Evolutionary conservation across 257 asterid genomes (phyloP).

Genomic region (Solanum gandarillasii): DNA sequence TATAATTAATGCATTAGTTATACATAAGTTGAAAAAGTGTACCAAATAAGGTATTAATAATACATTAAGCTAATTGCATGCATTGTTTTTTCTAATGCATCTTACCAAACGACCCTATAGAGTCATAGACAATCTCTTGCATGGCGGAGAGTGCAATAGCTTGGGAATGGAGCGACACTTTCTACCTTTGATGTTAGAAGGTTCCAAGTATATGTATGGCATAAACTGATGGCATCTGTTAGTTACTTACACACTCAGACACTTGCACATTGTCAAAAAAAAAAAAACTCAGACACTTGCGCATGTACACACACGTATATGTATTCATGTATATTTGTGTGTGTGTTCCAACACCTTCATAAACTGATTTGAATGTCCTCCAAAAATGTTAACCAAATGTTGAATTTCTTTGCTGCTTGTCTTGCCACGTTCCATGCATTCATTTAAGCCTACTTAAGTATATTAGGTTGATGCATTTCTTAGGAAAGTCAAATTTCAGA

Average conservation of each 20-base stretch:
- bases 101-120: not conserved
- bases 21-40: not conserved
- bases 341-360: not conserved
- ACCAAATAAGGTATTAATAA: not conserved
- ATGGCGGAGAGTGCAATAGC: not conserved
- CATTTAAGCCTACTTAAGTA: slow-evolving; percentile 5
- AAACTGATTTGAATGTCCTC: not conserved
- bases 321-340: not conserved
- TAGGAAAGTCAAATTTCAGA: not conserved
- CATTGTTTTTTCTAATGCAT: not conserved
- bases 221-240: not conserved
- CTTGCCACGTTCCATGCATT: not conserved
- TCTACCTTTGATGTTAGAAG: not conserved
- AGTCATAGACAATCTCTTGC: not conserved
- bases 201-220: not conserved
- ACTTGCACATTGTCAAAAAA: not conserved
- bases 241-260: not conserved
- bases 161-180: not conserved
- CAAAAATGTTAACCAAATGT: not conserved
- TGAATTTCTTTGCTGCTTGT: not conserved
- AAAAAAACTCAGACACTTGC: not conserved
- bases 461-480: not conserved
- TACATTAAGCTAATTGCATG: not conserved
- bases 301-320: not conserved
- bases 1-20: not conserved